Evolutionary conservation across 441 rosid genomes (phyloP), one percentile per base, ranked within the genome.

Genomic region (Erysimum cheiri): DNA sequence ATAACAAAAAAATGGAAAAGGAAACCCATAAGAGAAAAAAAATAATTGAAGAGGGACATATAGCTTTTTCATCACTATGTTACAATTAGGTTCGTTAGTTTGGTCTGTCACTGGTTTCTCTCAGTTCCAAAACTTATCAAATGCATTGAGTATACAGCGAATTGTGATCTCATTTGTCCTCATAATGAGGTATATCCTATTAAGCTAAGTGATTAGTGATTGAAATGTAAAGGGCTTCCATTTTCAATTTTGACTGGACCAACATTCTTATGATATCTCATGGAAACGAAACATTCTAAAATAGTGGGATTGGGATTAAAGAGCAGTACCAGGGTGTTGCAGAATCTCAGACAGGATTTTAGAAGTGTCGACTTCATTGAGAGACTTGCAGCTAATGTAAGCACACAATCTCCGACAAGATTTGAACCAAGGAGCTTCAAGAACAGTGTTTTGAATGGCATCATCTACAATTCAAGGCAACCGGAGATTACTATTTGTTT

Each of bases 391-490:
- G 81, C 94, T 86, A 71, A 90, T 82, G 75, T 90, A 90, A 61
- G 96, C 97, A 68, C 99, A 90, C 69, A 95, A 62, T 39, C 94
- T 73, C 83, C 60, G 54, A 66, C 91, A 76, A 44, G 93, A 90
- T 75, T 83, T 88, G 77, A 92, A 90, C 98, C 90, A 90, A 4
- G 88, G 89, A 73, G 96, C 81, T 74, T 85, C 90, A 73, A 86
- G 71, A 65, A 90, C 85, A 74, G 78, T 73, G 15, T 65, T 85
- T 81, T 90, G 93, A 62, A 92, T 88, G 3, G 82, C 83, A 53
- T 83, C 81, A 61, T 94, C 97, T 94, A 77, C 58, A 56, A 58
- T 19, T 37, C 61, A 58, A 65, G 0, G 26, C 26, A 78, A 63
- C 14, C 65, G 5, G 29, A 64, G 64, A 62, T 74, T 8, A 72